phyloP scores from a whole-genome alignment of 768 basidiomycete genomes.

The Russula griseocarnosa region DNA sequence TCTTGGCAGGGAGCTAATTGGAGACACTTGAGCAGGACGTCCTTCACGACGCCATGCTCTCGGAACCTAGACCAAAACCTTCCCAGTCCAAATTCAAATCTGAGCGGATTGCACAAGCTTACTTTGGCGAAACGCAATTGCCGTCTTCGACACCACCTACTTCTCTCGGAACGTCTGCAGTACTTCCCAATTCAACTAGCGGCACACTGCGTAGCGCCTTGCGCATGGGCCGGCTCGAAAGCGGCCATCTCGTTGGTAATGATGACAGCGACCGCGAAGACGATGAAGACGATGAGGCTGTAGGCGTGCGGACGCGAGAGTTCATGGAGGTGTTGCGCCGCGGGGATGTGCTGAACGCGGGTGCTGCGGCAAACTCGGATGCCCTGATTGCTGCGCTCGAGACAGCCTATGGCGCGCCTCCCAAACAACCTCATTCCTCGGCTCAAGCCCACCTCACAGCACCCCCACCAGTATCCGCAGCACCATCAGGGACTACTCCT shows the following conservation, averaged over 20 bases:
- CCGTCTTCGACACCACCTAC: slow-evolving; percentile 30
- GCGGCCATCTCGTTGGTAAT: slow-evolving; percentile 32
- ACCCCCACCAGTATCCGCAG: neutral
- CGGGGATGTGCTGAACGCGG: slow-evolving; percentile 35
- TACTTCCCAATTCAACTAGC: slow-evolving; percentile 33
- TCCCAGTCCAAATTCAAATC: slow-evolving; percentile 65
- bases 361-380: slow-evolving; percentile 28
- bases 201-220: slow-evolving; percentile 32
- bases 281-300: slow-evolving; percentile 21
- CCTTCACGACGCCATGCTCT: slow-evolving; percentile 42
- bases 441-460: neutral
- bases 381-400: slow-evolving; percentile 21
- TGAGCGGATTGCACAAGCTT: slow-evolving; percentile 34
- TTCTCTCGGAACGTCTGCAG: slow-evolving; percentile 33
- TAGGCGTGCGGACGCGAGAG: slow-evolving; percentile 27
- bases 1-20: slow-evolving; percentile 7
- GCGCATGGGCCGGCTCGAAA: slow-evolving; percentile 34
- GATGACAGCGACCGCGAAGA: slow-evolving; percentile 35
- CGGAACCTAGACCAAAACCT: slow-evolving; percentile 43
- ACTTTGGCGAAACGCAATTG: slow-evolving; percentile 14
- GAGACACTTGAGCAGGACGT: slow-evolving; percentile 38
- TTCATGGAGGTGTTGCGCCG: slow-evolving; percentile 33
- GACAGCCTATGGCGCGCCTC: slow-evolving; percentile 19
- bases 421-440: neutral
- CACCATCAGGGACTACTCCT: neutral